Evolutionary conservation across 108 stramenopile genomes (phyloP), one percentile per base, ranked within the genome.

Genomic region (Nitzschia sp.): DNA sequence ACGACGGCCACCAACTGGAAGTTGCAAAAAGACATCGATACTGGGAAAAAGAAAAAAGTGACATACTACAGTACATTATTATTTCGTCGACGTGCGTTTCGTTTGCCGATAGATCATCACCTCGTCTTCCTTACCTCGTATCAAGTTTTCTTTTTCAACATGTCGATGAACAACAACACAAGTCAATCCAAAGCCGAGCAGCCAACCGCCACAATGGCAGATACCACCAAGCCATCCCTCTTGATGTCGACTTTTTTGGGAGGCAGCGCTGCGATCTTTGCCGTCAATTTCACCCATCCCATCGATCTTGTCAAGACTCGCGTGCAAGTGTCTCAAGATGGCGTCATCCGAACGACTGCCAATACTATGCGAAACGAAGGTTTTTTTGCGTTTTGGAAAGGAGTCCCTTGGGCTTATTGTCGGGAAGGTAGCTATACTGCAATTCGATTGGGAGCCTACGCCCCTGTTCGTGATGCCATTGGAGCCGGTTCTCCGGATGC

Each of bases 281-380:
- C 84, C 8, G 85, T 86, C 45, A 86, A 83, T 67, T 86, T 86
- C 62, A 83, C 82, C 21, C 91, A 92, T 73, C 91, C 91, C 36
- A 92, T 92, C 58, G 91, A 95, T 53, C 66, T 85, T n/a, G 94
- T 95, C 64, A 95, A 95, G 77, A 90, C 91, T 31, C 81, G 94
- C 19, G 85, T 96, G 81, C 94, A 96, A 83, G 84, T 92, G 26
- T 65, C 71, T 17, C 83, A 88, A 26, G 72, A 77, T 46, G 71
- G 75, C 52, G n/a, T 69, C 58, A 80, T 61, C 73, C 75, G 33
- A 36, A 66, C 27, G 58, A 68, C 22, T 48, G 73, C 69, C 41
- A 45, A 34, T 38, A 80, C 81, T n/a, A 64, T 82, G 69, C 68
- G 78, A 57, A 71, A 85, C 28, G 94, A 87, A 70, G 94, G 94